Evolutionary conservation across 225 moss, liverwort and hornwort species (phyloP).

Genomic region (Antitrichia curtipendula): DNA sequence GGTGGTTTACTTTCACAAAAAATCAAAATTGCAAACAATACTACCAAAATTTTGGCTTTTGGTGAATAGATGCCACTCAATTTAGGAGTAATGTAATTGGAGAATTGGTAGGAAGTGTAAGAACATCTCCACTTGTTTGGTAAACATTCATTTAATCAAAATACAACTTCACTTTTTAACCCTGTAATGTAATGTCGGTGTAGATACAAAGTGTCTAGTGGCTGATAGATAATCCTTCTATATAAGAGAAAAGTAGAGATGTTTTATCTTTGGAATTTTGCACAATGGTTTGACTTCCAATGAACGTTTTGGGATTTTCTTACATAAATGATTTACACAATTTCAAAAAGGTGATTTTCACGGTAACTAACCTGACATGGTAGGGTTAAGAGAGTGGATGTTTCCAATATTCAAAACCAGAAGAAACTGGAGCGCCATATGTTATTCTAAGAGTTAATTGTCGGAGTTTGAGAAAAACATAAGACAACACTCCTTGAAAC

Average conservation of each 20-base stretch:
- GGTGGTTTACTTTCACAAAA: not conserved
- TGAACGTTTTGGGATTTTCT: not conserved
- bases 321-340: fast-evolving
- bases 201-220: fast-evolving
- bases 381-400: not conserved
- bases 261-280: not conserved
- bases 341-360: not conserved
- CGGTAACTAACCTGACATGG: fast-evolving
- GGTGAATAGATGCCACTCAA: not conserved
- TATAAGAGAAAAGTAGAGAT: fast-evolving
- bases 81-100: no score
- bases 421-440: no score
- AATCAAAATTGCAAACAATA: not conserved
- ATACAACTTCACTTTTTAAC: fast-evolving
- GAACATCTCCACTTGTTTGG: fast-evolving
- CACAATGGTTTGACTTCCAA: not conserved
- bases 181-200: fast-evolving
- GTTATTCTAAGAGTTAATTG: no score
- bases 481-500: no score
- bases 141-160: not conserved
- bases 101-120: not conserved
- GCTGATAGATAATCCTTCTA: not conserved
- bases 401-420: not conserved
- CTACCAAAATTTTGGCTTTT: fast-evolving
- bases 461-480: no score